A percentile compares a stretch with the other conserved stretches of the same genome.
Evolutionary conservation across 768 basidiomycete species (phyloP).

Genomic region (Pholiota microspora): DNA sequence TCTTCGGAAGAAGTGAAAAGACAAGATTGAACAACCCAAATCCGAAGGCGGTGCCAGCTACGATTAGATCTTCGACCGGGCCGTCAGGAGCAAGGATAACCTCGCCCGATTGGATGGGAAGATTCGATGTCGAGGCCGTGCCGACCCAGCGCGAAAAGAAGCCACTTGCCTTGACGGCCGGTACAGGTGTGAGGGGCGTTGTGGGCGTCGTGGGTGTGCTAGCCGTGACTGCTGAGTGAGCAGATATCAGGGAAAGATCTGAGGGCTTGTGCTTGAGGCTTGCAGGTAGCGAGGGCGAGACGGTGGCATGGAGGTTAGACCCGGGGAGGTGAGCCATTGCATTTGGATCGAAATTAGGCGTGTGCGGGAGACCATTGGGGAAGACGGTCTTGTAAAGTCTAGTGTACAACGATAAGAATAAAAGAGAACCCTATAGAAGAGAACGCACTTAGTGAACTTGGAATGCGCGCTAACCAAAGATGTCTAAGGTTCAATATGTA

Average conservation of each 20-base stretch:
- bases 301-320: neutral
- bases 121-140: conserved; percentile 19
- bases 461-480: conserved; percentile 56
- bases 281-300: conserved; percentile 11
- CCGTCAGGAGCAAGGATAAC: conserved; percentile 42
- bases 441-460: conserved; percentile 64
- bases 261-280: conserved; percentile 18
- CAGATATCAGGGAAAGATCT: conserved; percentile 22
- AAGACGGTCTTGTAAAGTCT: conserved; percentile 69
- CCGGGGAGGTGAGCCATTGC: neutral
- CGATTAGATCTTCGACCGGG: conserved; percentile 67
- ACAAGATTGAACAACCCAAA: conserved; percentile 79
- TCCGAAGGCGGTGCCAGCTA: conserved; percentile 77
- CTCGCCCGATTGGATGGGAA: conserved; percentile 16
- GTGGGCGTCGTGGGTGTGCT: conserved; percentile 15
- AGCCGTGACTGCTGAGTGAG: conserved; percentile 17
- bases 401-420: conserved; percentile 23
- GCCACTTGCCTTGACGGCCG: conserved; percentile 17
- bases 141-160: conserved; percentile 40
- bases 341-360: conserved; percentile 19
- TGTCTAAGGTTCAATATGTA: neutral
- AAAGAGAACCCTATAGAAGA: neutral
- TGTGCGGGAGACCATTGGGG: conserved; percentile 48
- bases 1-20: conserved; percentile 72
- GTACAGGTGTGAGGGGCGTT: conserved; percentile 7